Base-by-base conservation (phyloP, 495 filamentous ascomycete species). In the Hypoxylon rickii region DNA sequence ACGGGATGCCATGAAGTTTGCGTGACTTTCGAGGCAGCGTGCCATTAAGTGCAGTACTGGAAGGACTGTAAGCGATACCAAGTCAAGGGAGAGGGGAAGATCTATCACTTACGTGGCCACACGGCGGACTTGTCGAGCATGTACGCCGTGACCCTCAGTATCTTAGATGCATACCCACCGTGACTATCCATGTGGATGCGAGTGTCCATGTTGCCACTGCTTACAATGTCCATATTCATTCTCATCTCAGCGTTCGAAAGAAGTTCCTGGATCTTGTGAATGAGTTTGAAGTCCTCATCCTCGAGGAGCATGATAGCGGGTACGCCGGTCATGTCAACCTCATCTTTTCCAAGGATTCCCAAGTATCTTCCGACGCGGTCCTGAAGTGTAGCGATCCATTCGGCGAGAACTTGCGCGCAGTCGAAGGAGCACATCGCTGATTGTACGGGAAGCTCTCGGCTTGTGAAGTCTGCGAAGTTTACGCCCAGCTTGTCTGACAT, bases 311-410 rank as follows among this genome's bases (percentile, higher is more conserved):
- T 88, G 50, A 95, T 86, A 6, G 85, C 89, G 0, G 90, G 88
- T 2, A 93, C 87, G 43, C 89, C 85, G 1, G 77, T 78, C 37
- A 89, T 77, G 65, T 96, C 89, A 40, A 90, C 81, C 2, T 89
- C 80, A 40, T 96, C 90, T 37, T 84, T 86, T 19, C 94, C 92
- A 13, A 98, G 80, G 6, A 96, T 82, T 2, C 94, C 94, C 6
- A 97, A 72, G 63, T 90, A 95, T 2, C 86, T 83, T 0, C 93
- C 95, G 40, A 97, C 89, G 7, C 94, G 88, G 69, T 97, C 92
- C 70, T 98, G 94, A 7, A 98, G 87, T 0, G 93, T 96, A 11
- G 89, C 88, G 34, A 95, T 83, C 94, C 94, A 98, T 71, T 98
- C 94, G 1, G 94, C 93, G 18, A 98, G 84, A 0, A 98, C 91